phyloP scores from a whole-genome alignment of 1,139 yeast species.

The Yamadazyma taylorii region DNA sequence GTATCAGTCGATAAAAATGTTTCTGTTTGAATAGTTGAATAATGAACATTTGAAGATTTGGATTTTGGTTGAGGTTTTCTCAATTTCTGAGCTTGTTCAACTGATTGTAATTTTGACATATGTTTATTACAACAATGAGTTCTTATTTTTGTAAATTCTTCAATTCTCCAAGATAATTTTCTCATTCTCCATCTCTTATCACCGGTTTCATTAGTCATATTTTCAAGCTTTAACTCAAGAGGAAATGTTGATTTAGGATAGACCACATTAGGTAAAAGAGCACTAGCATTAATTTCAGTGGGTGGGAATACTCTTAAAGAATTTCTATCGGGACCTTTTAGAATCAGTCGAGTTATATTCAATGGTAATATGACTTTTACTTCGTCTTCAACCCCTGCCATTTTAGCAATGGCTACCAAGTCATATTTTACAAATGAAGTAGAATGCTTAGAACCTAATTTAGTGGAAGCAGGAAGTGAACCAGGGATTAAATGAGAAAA shows the following conservation, averaged over 20 bases:
- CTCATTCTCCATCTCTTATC: constrained; percentile 91
- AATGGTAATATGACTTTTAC: constrained; percentile 61
- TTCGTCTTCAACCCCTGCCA: constrained; percentile 21
- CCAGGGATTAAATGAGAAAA: constrained; percentile 94
- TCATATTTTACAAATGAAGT: constrained; percentile 67
- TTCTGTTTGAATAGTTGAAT: constrained; percentile 40
- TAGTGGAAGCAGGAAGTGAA: constrained; percentile 77
- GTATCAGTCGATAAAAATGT: constrained; percentile 18
- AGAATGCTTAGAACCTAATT: constrained; percentile 54
- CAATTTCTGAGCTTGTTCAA: constrained; percentile 46
- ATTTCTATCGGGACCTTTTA: constrained; percentile 82
- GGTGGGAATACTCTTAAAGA: constrained; percentile 94
- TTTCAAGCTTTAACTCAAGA: constrained; percentile 78
- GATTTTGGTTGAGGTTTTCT: constrained; percentile 12
- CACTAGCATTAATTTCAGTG: constrained; percentile 83
- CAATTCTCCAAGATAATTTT: constrained; percentile 85
- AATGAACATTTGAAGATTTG: constrained; percentile 29
- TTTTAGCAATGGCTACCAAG: constrained; percentile 58
- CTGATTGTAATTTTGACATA: constrained; percentile 41
- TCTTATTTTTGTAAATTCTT: constrained; percentile 68
- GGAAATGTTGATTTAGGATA: constrained; percentile 87
- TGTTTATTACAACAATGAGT: constrained; percentile 61
- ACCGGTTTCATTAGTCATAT: constrained; percentile 53
- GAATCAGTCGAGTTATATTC: constrained; percentile 72
- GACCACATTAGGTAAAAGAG: constrained; percentile 82